Base-by-base conservation (phyloP, 768 basidiomycete species). In the Leccinum variicolor region DNA sequence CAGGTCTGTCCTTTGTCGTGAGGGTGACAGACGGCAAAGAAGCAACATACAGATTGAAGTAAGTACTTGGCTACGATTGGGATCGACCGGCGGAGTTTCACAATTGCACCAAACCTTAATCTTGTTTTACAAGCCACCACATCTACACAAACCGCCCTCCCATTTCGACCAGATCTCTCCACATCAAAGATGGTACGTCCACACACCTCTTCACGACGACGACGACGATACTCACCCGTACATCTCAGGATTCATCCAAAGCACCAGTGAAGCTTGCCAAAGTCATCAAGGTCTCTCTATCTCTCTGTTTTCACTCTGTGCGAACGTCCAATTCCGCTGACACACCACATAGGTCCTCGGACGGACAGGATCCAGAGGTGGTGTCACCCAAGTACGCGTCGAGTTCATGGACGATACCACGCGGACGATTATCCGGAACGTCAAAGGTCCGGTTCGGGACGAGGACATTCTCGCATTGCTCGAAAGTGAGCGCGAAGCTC, bases 401-500 rank as follows among this genome's bases (percentile, higher is more conserved):
- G 97, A 98, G 74, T 97, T 99, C 81, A 88, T 98, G 90, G 96
- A 98, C 74, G 95, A 98, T 75, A 85, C 91, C 55, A 85, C 87
- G 64, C 90, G 96, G 68, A 89, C 92, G 64, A 97, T 99, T 76
- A 96, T 98, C 77, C 92, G 96, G 53, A 99, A 99, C 79, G 96
- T 98, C 65, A 98, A 98, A 78, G 97, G 97, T 1, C 96, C 97
- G 60, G 95, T 98, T 59, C 81, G 92, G 62, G 90, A 94, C 77
- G 85, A 94, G 75, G 97, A 99, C 74, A 97, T 98, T 71, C 83
- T 99, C 61, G 94, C 95, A 65, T 81, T 99, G 64, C 81, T 98
- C 71, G 97, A 99, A 82, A 90, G 90, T 74, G 97, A 99, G 79
- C 92, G 97, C 78, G 97, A 99, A 82, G 97, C 97, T 69, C 92